Percentiles rank a stretch among this genome's conserved stretches.
Evolutionary conservation across 1,284 basidiomycete species (phyloP).

Genomic region (Pseudozyma hubeiensis): DNA sequence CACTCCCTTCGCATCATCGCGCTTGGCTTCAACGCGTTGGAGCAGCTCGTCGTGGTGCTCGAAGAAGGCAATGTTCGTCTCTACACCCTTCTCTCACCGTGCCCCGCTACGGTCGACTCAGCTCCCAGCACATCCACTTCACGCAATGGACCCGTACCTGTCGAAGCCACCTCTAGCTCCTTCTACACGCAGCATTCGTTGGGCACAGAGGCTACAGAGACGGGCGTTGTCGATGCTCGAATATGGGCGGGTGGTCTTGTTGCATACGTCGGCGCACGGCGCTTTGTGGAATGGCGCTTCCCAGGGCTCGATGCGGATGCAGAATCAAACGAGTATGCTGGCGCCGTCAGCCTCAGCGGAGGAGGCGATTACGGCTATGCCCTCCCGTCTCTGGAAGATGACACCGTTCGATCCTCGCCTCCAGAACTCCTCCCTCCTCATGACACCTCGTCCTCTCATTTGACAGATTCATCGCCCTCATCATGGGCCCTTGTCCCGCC

Average conservation of each 20-base stretch:
- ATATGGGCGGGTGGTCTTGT: constrained; percentile 89
- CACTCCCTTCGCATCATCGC: constrained; percentile 77
- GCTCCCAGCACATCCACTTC: constrained; percentile 17
- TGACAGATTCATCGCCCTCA: constrained; percentile 8
- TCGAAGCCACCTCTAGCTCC: constrained; percentile 71
- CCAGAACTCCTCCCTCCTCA: constrained; percentile 36
- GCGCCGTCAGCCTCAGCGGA: constrained; percentile 24
- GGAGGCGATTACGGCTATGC: constrained; percentile 41
- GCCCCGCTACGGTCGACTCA: constrained; percentile 30
- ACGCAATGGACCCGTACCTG: constrained; percentile 25
- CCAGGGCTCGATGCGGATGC: constrained; percentile 77
- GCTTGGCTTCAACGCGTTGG: constrained; percentile 84
- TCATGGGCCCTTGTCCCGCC: constrained; percentile 53
- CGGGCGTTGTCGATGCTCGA: constrained; percentile 82
- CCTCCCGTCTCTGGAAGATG: constrained; percentile 38
- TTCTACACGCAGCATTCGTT: constrained; percentile 87
- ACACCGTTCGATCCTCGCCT: constrained; percentile 10
- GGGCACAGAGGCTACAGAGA: constrained; percentile 84
- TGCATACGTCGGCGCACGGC: constrained; percentile 81
- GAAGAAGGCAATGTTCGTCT: constrained; percentile 91
- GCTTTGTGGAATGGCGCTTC: constrained; percentile 78
- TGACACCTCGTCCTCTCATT: constrained; percentile 10
- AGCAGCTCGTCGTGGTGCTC: constrained; percentile 84
- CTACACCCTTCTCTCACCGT: constrained; percentile 77
- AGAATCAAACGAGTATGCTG: constrained; percentile 34